Conservation (phyloP, 2,329 filamentous ascomycete species). For the Pyrenophora graminea region DNA sequence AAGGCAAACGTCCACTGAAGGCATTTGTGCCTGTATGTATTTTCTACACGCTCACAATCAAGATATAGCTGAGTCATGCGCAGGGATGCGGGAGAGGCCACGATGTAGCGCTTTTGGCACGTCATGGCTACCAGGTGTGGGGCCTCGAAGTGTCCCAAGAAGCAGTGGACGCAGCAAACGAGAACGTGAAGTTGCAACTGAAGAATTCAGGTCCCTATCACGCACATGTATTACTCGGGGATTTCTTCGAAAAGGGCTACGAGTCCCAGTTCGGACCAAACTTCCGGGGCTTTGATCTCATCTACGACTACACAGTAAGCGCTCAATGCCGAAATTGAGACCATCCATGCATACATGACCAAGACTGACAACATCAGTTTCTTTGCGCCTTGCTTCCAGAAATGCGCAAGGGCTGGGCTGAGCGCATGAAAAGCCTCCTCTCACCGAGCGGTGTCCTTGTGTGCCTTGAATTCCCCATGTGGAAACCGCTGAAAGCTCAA, state of each 20-base stretch:
- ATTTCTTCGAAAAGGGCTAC: slow-evolving; percentile 68
- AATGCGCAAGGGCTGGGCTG: slow-evolving; percentile 59
- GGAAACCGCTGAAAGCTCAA: slow-evolving; percentile 64
- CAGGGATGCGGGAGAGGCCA: slow-evolving; percentile 75
- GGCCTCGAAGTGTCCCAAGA: slow-evolving; percentile 68
- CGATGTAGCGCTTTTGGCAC: slow-evolving; percentile 73
- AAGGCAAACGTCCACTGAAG: slow-evolving; percentile 48
- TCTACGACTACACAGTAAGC: slow-evolving; percentile 63
- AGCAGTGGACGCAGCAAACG: slow-evolving; percentile 38
- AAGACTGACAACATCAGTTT: slow-evolving; percentile 49
- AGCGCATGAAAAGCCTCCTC: slow-evolving; percentile 59
- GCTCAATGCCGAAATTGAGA: background rate
- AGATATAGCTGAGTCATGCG: background rate
- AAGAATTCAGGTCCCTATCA: slow-evolving; percentile 1
- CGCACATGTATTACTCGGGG: slow-evolving; percentile 61
- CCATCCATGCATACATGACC: background rate
- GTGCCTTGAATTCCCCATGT: slow-evolving; percentile 74
- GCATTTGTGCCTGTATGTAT: slow-evolving; percentile 67
- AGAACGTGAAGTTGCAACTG: slow-evolving; percentile 18
- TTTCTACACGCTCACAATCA: background rate
- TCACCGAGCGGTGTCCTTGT: slow-evolving; percentile 57
- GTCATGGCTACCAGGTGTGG: slow-evolving; percentile 73
- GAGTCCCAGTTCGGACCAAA: slow-evolving; percentile 43
- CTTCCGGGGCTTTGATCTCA: slow-evolving; percentile 56
- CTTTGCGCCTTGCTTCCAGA: slow-evolving; percentile 61